Evolutionary conservation across 805 yeast species (phyloP).

Genomic region (Barnettozyma sp.): DNA sequence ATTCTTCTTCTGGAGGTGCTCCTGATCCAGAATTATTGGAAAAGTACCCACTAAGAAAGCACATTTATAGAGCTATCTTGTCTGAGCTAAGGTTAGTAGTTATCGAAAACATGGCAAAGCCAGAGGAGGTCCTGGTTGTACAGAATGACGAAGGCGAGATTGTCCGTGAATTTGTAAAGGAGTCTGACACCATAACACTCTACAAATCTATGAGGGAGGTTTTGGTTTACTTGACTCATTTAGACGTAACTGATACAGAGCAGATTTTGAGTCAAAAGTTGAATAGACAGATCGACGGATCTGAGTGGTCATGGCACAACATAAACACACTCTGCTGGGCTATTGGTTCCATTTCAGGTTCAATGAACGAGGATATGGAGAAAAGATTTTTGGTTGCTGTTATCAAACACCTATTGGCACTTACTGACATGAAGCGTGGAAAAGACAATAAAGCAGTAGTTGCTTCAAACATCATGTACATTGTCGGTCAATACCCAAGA

Average conservation of each 20-base stretch:
- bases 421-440: conserved; percentile 95
- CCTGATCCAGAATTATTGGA: conserved; percentile 74
- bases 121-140: conserved; percentile 94
- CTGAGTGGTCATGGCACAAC: conserved; percentile 99
- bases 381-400: conserved; percentile 89
- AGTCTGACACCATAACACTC: conserved; percentile 91
- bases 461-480: conserved; percentile 99
- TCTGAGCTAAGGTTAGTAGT: conserved; percentile 85
- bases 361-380: conserved; percentile 97
- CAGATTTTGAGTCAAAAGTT: conserved; percentile 88
- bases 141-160: conserved; percentile 99
- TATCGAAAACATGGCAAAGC: conserved; percentile 96
- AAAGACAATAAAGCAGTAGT: conserved; percentile 98
- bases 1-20: conserved; percentile 64
- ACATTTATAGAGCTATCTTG: conserved; percentile 69
- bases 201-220: conserved; percentile 96
- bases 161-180: conserved; percentile 94
- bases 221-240: conserved; percentile 88
- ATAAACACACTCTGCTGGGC: conserved; percentile 99
- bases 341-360: conserved; percentile 96
- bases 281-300: conserved; percentile 87
- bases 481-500: conserved; percentile 98
- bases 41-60: conserved; percentile 80
- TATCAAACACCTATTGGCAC: conserved; percentile 81
- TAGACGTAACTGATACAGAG: conserved; percentile 91